Conservation (phyloP, 805 yeast species). For the Wickerhamiella shivajii region DNA sequence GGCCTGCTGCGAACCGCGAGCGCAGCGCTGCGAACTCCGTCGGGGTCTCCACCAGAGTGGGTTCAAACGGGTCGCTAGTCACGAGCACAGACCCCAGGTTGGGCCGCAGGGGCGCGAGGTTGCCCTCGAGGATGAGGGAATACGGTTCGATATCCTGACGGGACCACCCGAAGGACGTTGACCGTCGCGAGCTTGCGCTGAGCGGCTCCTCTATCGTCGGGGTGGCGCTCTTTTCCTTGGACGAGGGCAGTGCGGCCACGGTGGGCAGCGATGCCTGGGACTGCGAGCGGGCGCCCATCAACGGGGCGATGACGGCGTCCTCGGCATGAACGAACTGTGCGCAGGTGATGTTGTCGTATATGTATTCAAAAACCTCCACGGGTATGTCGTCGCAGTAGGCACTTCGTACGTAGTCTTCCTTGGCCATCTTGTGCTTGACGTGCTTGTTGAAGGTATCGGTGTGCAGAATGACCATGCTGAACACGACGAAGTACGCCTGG, state of each 20-base stretch:
- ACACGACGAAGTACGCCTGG: slow-evolving; percentile 46
- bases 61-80: slow-evolving; percentile 21
- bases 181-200: too few relatives aligned
- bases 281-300: too few relatives aligned
- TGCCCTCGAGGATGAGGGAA: slow-evolving; percentile 23
- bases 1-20: slow-evolving; percentile 20
- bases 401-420: slow-evolving; percentile 42
- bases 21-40: slow-evolving; percentile 19
- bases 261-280: too few relatives aligned
- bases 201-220: too few relatives aligned
- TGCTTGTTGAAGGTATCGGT: slow-evolving; percentile 59
- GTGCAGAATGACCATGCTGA: slow-evolving; percentile 55
- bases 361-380: slow-evolving; percentile 31
- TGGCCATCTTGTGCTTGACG: slow-evolving; percentile 54
- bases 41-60: slow-evolving; percentile 14
- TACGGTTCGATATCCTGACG: slow-evolving; percentile 25
- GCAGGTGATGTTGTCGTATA: slow-evolving; percentile 51
- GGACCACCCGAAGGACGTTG: slow-evolving; percentile 25
- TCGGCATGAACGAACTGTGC: slow-evolving; percentile 39
- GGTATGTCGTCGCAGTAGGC: slow-evolving; percentile 25
- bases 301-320: slow-evolving; percentile 21
- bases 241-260: too few relatives aligned
- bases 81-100: slow-evolving; percentile 16
- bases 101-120: slow-evolving; percentile 25
- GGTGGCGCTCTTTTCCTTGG: too few relatives aligned